Base-by-base conservation (phyloP, 305 asterid species). In the Solanum hybrid region DNA sequence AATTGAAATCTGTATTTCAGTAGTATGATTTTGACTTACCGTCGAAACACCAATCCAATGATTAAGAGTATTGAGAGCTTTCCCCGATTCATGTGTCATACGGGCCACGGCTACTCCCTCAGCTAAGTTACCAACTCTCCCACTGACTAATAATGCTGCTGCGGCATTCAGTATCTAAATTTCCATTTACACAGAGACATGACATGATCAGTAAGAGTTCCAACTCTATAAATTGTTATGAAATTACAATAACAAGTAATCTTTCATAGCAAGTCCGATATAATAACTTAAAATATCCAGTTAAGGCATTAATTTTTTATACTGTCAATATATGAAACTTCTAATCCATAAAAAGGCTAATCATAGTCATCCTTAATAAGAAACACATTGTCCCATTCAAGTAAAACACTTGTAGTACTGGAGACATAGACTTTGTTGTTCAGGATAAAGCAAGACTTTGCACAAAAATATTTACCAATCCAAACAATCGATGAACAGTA, bases 71-170 rank as follows among this genome's bases (percentile, higher is more conserved):
- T 89, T 35, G 86, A 92, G 79, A 86, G 94, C 95, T 93, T 92
- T 94, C 89, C 95, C 95, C 3, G 90, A 92, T 77, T 7, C 90
- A 79, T 94, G 95, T 73, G 94, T 91, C 78, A 80, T 87, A 51
- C 93, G 94, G 10, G 96, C 95, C 79, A 94, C 90, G 40, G 84
- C 89, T 88, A 94, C 85, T 73, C 96, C 95, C 42, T 93, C 94
- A 20, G 90, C 94, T 46, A 94, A 87, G 85, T 77, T 89, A 78
- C 36, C 1, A 34, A 92, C 95, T 42, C 51, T 71, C 80, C 95
- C 95, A 86, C 94, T 89, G 10, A 94, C 95, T 87, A 92, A 85
- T 90, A 94, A 89, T 12, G 95, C 93, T 31, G 94, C 94, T 29
- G 93, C 93, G 29, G 93, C 95, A 84, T 94, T 94, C 87, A 94